Evolutionary conservation across 768 basidiomycete species (phyloP).

Genomic region (Lentinula aciculospora): DNA sequence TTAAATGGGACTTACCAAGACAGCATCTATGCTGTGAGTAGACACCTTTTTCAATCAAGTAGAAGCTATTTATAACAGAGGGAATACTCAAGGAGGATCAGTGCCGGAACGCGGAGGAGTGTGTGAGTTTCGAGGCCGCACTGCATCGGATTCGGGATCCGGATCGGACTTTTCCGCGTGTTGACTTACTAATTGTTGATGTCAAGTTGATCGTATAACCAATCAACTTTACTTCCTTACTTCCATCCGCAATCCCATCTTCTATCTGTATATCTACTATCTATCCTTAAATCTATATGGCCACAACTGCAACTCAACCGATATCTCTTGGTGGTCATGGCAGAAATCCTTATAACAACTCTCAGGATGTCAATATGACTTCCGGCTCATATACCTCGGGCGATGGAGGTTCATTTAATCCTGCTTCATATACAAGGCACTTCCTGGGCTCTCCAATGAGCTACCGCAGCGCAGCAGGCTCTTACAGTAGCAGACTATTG

Average conservation of each 20-base stretch:
- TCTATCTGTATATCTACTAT: slow-evolving; percentile 6
- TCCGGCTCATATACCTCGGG: slow-evolving; percentile 43
- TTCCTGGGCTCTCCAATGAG: slow-evolving; percentile 71
- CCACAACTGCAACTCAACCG: slow-evolving; percentile 26
- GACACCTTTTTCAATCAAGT: too few species aligned
- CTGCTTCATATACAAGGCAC: slow-evolving; percentile 61
- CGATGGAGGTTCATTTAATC: slow-evolving; percentile 49
- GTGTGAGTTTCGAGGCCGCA: not conserved
- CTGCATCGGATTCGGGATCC: not conserved
- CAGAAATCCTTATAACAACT: slow-evolving; percentile 10
- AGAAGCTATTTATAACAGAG: too few species aligned
- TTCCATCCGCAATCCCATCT: not conserved
- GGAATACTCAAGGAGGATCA: too few species aligned
- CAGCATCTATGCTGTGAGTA: too few species aligned
- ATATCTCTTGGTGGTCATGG: slow-evolving; percentile 29
- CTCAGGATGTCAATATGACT: slow-evolving; percentile 26
- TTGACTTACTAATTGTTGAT: not conserved
- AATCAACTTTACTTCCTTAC: slow-evolving; percentile 2
- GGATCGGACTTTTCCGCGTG: not conserved
- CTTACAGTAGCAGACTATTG: not conserved
- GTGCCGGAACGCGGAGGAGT: too few species aligned
- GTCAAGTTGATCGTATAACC: not conserved
- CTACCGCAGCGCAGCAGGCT: slow-evolving; percentile 64
- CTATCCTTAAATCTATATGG: slow-evolving; percentile 1
- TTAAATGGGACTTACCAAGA: too few species aligned